Percentiles rank a stretch among this genome's conserved stretches.
Conservation (phyloP, 2,329 filamentous ascomycete species). For the Ascochyta clinopodiicola region DNA sequence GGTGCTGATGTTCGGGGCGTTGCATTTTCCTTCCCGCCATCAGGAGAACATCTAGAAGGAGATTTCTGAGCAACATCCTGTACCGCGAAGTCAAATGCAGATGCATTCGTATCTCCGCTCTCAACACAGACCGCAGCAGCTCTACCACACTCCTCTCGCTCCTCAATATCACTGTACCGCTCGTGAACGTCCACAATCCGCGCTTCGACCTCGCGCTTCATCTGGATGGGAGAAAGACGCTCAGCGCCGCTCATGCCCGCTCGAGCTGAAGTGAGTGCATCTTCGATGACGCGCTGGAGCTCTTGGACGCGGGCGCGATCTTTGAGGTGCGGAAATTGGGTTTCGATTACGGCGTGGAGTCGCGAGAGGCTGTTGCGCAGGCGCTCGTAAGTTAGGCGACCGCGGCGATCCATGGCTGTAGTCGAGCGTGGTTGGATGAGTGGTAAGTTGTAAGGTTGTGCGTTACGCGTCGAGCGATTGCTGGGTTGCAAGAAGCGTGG, state of each 20-base stretch:
- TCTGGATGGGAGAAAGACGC: neutral
- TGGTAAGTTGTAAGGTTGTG: neutral
- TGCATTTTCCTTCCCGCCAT: slow-evolving; percentile 1
- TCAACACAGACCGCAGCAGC: neutral
- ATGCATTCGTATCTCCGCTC: neutral
- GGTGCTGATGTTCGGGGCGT: neutral
- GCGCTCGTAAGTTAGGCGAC: slow-evolving; percentile 4
- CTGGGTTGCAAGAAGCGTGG: neutral
- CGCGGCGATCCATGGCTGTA: neutral
- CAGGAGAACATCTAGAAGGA: neutral
- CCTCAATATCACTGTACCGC: neutral
- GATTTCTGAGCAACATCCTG: no score
- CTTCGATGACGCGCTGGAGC: slow-evolving; percentile 1
- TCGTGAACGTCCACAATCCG: neutral
- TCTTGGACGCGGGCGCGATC: neutral
- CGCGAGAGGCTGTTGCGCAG: neutral
- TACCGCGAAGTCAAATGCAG: neutral
- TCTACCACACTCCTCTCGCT: neutral
- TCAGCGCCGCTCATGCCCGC: neutral
- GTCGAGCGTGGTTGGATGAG: neutral
- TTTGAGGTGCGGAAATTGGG: neutral
- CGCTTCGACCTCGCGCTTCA: slow-evolving; percentile 2
- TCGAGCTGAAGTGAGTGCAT: slow-evolving; percentile 1
- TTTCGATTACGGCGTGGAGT: neutral
- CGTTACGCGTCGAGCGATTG: slow-evolving; percentile 1